Evolutionary conservation across 2,329 filamentous ascomycete genomes (phyloP).

Genomic region (Salinomyces thailandicus): DNA sequence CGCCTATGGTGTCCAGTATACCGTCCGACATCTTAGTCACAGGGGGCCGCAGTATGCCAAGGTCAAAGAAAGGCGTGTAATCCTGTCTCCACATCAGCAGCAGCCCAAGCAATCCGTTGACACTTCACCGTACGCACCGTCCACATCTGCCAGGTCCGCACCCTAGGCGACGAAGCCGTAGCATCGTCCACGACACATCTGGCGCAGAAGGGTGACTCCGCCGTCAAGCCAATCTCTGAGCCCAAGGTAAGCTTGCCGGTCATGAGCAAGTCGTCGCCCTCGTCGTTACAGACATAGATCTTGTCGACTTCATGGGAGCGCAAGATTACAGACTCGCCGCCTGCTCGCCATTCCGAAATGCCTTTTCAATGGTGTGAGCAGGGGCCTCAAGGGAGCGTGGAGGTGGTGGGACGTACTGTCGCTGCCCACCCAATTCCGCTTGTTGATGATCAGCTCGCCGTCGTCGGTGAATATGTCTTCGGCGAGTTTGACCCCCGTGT

Average conservation of each 20-base stretch:
- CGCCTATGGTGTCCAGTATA: conserved; percentile 8
- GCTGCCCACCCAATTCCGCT: conserved; percentile 3
- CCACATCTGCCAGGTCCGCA: conserved; percentile 8
- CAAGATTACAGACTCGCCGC: conserved; percentile 3
- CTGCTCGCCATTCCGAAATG: conserved; percentile 5
- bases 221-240: conserved; percentile 5
- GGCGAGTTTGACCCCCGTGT: conserved; percentile 1
- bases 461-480: conserved; percentile 5
- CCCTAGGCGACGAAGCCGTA: background rate
- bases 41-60: conserved; percentile 5
- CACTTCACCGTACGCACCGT: too few species aligned
- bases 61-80: conserved; percentile 8
- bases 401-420: conserved; percentile 3
- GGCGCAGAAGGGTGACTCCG: conserved; percentile 5
- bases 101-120: background rate
- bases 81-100: conserved; percentile 3
- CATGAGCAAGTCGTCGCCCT: conserved; percentile 6
- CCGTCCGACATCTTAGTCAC: conserved; percentile 2
- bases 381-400: background rate
- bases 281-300: conserved; percentile 4
- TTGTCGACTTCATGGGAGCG: conserved; percentile 6
- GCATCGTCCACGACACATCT: conserved; percentile 8
- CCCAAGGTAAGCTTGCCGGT: conserved; percentile 6
- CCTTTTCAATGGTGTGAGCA: conserved; percentile 1
- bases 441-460: conserved; percentile 7